phyloP scores from a whole-genome alignment of 176 grass and related monocot species.

The Aegilops bicornis region DNA sequence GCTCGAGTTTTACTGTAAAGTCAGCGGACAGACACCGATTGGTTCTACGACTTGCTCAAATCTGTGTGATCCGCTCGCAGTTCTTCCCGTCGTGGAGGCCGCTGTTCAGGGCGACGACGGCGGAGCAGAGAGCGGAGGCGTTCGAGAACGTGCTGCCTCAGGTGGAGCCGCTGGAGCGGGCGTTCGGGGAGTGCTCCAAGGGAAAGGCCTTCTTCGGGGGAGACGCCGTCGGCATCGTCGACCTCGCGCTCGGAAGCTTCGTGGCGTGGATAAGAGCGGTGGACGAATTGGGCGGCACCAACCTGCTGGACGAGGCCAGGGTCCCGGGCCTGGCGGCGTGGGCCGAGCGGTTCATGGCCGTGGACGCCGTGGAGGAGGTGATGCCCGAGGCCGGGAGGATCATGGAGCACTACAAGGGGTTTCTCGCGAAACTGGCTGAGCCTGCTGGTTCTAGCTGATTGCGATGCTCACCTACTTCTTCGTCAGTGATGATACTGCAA shows the following conservation, averaged over 20 bases:
- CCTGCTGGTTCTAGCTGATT: background rate
- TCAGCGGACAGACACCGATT: too few relatives aligned
- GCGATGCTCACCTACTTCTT: background rate
- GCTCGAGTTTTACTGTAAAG: too few relatives aligned
- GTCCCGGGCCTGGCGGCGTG: conserved; percentile 39
- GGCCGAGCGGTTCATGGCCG: conserved; percentile 43
- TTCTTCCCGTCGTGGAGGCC: conserved; percentile 12
- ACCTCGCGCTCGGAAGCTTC: conserved; percentile 44
- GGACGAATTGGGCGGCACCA: conserved; percentile 30
- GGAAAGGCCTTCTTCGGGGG: conserved; percentile 47
- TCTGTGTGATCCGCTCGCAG: background rate
- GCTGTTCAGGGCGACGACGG: conserved; percentile 28
- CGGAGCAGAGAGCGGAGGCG: conserved; percentile 37
- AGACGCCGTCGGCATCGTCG: conserved; percentile 30
- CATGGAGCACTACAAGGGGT: conserved; percentile 28
- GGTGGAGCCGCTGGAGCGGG: conserved; percentile 43
- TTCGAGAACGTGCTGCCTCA: conserved; percentile 6
- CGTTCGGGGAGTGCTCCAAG: conserved; percentile 31
- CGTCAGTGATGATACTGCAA: background rate
- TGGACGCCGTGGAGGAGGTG: conserved; percentile 33
- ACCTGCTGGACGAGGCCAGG: conserved; percentile 33
- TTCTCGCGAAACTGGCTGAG: conserved; percentile 29
- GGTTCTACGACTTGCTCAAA: background rate
- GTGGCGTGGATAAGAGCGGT: conserved; percentile 40
- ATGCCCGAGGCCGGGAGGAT: conserved; percentile 31